Base-by-base conservation (phyloP, 192 early-diverging fungal genomes). In the Nowakowskiella sp. region DNA sequence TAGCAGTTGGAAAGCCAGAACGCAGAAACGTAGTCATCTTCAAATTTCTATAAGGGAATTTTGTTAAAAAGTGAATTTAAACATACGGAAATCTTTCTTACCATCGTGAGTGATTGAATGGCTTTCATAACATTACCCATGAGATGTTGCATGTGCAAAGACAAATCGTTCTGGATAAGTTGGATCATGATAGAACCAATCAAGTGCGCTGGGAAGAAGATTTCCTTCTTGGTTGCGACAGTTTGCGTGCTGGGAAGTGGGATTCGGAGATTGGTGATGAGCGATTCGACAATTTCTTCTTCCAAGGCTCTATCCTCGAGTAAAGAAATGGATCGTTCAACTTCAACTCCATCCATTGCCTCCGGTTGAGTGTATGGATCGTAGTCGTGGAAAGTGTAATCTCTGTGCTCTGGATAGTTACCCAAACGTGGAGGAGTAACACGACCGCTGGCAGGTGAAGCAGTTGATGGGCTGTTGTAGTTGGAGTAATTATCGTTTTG, bases 1-100 rank as follows among this genome's bases (percentile, higher is more conserved):
- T 89, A 87, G 4, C 84, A 81, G 58, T 95, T 95, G 2, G 88
- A 88, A 30, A 91, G 70, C 92, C 92, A 93, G 74, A 89, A 95
- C 1, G 82, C 81, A 33, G 81, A 45, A 69, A 74, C 73, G 34
- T 81, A 78, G 27, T 81, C 83, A 25, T 84, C 82, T 13, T 71
- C 56, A 28, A 62, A 74, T 30, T 73, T 63, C 67, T 71, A 23
- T 10, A 55, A 23, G 8, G 50, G 32, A 34, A n/a, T 8, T 19
- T 16, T 44, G 57, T 57, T 29, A 36, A 1, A 66, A 32, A 6
- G n/a, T 22, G 7, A 42, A 56, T 22, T 22, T 59, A 9, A 6
- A 21, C 13, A 19, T 7, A 57, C 23, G 6, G 19, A 7, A 52
- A 55, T 27, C 58, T 31, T 57, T 57, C 13, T 55, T 57, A 6